These are phyloP conservation scores for Saccharomycopsis hybrid DNA, from an alignment of 1,139 yeast species.

Conservation along the genomic window DNA sequence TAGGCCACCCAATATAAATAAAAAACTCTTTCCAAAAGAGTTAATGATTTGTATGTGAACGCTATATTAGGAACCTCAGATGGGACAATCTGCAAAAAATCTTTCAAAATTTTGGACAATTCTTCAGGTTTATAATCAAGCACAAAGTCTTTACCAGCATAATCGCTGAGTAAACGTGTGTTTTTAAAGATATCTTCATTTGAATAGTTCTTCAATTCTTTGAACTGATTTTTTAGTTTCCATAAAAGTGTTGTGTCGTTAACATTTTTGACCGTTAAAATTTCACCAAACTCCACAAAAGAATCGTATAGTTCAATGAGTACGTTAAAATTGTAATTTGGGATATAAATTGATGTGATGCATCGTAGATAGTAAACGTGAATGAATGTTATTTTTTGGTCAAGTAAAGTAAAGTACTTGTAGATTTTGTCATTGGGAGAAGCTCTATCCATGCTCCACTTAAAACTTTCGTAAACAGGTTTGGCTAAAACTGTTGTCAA, in stretches of 20 bases:
- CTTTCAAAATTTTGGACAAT: neutral
- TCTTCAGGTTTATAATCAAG: neutral
- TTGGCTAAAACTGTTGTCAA: neutral
- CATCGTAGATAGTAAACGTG: conserved; percentile 1
- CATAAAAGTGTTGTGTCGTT: neutral
- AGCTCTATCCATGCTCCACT: neutral
- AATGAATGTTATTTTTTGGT: neutral
- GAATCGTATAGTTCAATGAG: conserved; percentile 2
- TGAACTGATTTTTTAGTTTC: conserved; percentile 1
- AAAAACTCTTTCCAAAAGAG: neutral
- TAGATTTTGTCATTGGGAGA: neutral
- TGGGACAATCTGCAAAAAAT: neutral
- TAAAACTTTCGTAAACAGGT: neutral
- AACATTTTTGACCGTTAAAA: neutral
- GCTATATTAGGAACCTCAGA: neutral
- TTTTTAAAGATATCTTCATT: conserved; percentile 3
- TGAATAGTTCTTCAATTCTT: conserved; percentile 2
- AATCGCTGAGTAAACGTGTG: neutral
- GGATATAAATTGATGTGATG: conserved; percentile 1
- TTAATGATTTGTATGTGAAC: neutral
- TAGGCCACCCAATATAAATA: neutral
- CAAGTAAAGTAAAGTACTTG: neutral
- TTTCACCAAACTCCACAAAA: neutral
- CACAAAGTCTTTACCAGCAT: neutral
- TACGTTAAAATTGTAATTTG: conserved; percentile 1